Evolutionary conservation across 108 stramenopile genomes (phyloP).

Genomic region (Pseudonitzschia delicatissima): DNA sequence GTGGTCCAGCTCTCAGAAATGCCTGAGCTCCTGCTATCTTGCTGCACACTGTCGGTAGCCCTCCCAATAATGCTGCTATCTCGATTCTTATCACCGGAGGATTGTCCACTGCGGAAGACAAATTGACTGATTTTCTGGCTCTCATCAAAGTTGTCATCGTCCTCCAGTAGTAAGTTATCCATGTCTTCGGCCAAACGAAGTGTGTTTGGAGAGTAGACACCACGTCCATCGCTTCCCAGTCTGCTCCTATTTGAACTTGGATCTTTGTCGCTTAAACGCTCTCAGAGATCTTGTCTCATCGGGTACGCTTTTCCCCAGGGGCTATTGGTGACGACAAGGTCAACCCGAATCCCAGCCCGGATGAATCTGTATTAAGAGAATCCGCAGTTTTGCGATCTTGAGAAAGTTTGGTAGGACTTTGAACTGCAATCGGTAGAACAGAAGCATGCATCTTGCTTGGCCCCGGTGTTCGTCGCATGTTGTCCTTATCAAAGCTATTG

Average conservation of each 20-base stretch:
- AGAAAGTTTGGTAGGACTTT: not conserved
- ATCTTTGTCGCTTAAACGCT: not conserved
- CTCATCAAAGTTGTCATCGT: slow-evolving; percentile 47
- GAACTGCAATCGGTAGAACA: not conserved
- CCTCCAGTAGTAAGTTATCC: slow-evolving; percentile 69
- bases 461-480: slow-evolving; percentile 45
- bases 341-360: slow-evolving; percentile 43
- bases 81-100: slow-evolving; percentile 7
- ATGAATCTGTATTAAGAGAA: slow-evolving; percentile 12
- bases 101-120: slow-evolving; percentile 22
- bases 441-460: slow-evolving; percentile 38
- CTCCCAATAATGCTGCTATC: not conserved
- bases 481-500: not conserved
- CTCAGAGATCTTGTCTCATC: not conserved
- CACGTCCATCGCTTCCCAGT: slow-evolving; percentile 15
- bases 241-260: not conserved
- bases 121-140: slow-evolving; percentile 16
- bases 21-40: not conserved
- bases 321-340: slow-evolving; percentile 24
- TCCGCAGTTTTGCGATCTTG: not conserved
- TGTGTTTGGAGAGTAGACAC: slow-evolving; percentile 65
- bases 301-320: not conserved
- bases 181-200: slow-evolving; percentile 70
- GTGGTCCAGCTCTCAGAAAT: slow-evolving; percentile 32
- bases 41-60: not conserved